Base-by-base conservation (phyloP, 371 early-diverging fungal genomes). In the Zopfochytrium polystomum region DNA sequence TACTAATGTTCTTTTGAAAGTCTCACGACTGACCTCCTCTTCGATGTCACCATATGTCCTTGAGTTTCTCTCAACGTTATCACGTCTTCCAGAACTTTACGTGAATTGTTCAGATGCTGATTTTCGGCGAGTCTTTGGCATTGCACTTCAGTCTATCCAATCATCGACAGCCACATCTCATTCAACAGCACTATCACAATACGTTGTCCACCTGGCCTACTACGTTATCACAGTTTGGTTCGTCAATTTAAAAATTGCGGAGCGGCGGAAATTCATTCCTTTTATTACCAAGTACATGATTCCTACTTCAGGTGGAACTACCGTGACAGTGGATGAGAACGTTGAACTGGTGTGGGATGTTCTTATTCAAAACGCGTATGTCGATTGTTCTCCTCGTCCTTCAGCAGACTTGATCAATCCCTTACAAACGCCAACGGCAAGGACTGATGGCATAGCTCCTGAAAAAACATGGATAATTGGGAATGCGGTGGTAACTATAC, bases 261-360 rank as follows among this genome's bases (percentile, higher is more conserved):
- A 92, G 47, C 84, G 92, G 26, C 76, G 81, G 33, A 86, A 87
- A 47, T 90, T 88, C 70, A 89, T 93, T 0, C 82, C 88, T 0
- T 90, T 89, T 58, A 90, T 93, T 33, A 23, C 33, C 79, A 48
- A 78, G 78, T 20, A 7, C 31, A n/a, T n/a, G n/a, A n/a, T n/a
- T 3, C 58, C 62, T 11, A 48, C 26, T 20, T 38, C 50, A n/a
- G 84, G 80, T 25, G 77, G 77, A 0, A 58, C 58, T 3, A 23
- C 33, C 79, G 50, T 60, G 23, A 61, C 60, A 3, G 42, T 90
- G 48, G 89, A 89, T 63, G 94, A 92, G 66, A 87, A 83, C 47
- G 86, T 88, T 0, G 89, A 88, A 62, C 87, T 94, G 9, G 93
- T 93, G 55, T 77, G 96, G 64, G 97, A 97, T 63, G 90, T 95